Base-by-base conservation (phyloP, 768 basidiomycete genomes). In the Amanita fuliginea region DNA sequence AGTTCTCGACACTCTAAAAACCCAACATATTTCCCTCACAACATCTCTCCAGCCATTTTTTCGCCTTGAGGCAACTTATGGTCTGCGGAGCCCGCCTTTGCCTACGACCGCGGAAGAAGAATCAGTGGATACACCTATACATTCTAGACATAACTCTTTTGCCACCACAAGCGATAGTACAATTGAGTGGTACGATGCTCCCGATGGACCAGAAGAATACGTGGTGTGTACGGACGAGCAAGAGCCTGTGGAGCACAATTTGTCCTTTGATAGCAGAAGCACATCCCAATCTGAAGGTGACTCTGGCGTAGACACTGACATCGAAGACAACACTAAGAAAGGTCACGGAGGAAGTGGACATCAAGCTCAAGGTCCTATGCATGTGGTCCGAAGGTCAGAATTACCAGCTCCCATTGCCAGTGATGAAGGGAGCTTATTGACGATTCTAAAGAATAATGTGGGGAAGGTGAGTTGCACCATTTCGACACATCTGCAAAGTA, bases 401-500 rank as follows among this genome's bases (percentile, higher is more conserved):
- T 66, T 88, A 42, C 85, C 86, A 14, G 74, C 76, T 16, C 71
- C 72, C 5, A 70, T 77, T 13, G 69, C 76, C 19, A 78, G 75
- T 3, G 88, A 91, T 47, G 86, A 92, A 65, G 86, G 86, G 8
- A 89, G 87, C 59, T 66, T 92, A 32, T 88, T 91, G 57, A 67
- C 83, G 1, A 80, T 92, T 28, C 65, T 93, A 41, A 89, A 89
- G 68, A 91, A 89, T 67, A 92, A 88, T 57, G 82, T 92, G 42
- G 89, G 89, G 46, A 91, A 90, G 72, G 89, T 87, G 46, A 16
- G 58, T 42, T 22, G 32, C 52, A 16, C 36, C 28, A 22, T 52
- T 48, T 50, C 9, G 26, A 41, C 28, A 6, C 13, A 13, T 30
- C 9, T 55, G 36, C 22, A 14, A 43, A 30, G 30, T 54, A 28